Evolutionary conservation across 2,329 filamentous ascomycete species (phyloP).

Genomic region (Aspergillus versicolor): DNA sequence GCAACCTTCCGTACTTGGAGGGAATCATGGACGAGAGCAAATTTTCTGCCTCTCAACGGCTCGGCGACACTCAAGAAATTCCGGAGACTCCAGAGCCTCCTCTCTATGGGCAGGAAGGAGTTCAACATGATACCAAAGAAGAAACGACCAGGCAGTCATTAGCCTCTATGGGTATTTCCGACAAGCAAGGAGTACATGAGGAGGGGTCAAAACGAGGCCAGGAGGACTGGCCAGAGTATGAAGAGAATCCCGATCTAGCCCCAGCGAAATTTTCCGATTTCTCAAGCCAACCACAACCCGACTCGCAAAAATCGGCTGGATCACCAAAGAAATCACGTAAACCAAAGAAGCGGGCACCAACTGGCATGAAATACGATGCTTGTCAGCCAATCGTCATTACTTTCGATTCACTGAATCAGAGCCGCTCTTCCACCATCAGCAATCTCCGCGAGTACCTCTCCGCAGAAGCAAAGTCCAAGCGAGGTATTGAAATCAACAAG

Average conservation of each 20-base stretch:
- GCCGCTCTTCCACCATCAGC: slow-evolving; percentile 64
- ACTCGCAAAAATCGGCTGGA: slow-evolving; percentile 11
- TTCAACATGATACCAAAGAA: slow-evolving; percentile 21
- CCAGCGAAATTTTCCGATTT: slow-evolving; percentile 18
- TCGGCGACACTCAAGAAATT: slow-evolving; percentile 26
- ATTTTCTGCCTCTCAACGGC: slow-evolving; percentile 11
- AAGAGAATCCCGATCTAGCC: slow-evolving; percentile 24
- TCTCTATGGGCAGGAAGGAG: not conserved
- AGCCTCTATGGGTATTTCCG: slow-evolving; percentile 30
- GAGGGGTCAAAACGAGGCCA: slow-evolving; percentile 4
- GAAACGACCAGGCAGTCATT: slow-evolving; percentile 25
- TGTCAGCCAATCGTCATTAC: slow-evolving; percentile 73
- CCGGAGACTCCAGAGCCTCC: slow-evolving; percentile 27
- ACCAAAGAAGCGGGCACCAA: slow-evolving; percentile 28
- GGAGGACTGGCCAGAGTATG: slow-evolving; percentile 32
- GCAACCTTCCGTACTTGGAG: slow-evolving; percentile 71
- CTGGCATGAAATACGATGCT: slow-evolving; percentile 45
- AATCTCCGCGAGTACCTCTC: slow-evolving; percentile 74
- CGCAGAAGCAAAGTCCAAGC: slow-evolving; percentile 68
- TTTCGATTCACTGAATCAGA: slow-evolving; percentile 75
- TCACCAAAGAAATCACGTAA: slow-evolving; percentile 18
- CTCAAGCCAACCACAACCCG: slow-evolving; percentile 11
- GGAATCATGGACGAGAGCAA: slow-evolving; percentile 19
- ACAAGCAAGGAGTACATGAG: slow-evolving; percentile 12
- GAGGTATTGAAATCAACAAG: slow-evolving; percentile 47